Evolutionary conservation across 345 rosid species (phyloP), one percentile per base, ranked within the genome.

Genomic region (Eucalyptus grandis): DNA sequence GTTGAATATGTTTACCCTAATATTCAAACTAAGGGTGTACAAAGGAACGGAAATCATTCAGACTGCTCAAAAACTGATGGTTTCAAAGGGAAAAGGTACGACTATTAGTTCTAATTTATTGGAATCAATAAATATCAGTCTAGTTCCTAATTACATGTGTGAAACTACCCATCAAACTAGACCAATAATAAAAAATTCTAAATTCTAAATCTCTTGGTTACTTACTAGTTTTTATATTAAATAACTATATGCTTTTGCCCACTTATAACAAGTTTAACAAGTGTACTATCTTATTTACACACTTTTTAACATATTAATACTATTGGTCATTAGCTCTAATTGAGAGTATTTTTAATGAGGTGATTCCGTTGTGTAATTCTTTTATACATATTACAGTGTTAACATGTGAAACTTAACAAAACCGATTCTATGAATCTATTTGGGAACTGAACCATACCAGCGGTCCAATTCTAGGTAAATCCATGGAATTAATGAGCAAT

Each of bases 81-180:
- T 53, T 53, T 19, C 24, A 0, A 21, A 8, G 5, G 26, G 58
- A 53, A 53, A 53, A 19, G 1, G 5, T 53, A 0, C 0, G 0
- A 53, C 21, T 53, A 0, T 19, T 0, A 1, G 0, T 19, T 53
- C 1, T 0, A 3, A 4, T 53, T 19, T 53, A 53, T 53, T 53
- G 0, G 0, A 53, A 53, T 1, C 2, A 17, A 0, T 53, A 0
- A 53, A 0, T 19, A 17, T 7, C 22, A 4, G 0, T 53, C 5
- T 3, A 7, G 0, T 8, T 53, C 1, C 2, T 19, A 0, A 19
- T 53, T 53, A 0, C 9, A 7, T 0, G 0, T 19, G 1, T 7
- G 8, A 19, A 17, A 53, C 9, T 1, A 1, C 9, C 9, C 1
- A 17, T 0, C 2, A 0, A 53, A 53, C 5, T 53, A 53, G 58